Evolutionary conservation across 2,329 filamentous ascomycete genomes (phyloP), one percentile per base, ranked within the genome.

Genomic region (Monilinia polystroma): DNA sequence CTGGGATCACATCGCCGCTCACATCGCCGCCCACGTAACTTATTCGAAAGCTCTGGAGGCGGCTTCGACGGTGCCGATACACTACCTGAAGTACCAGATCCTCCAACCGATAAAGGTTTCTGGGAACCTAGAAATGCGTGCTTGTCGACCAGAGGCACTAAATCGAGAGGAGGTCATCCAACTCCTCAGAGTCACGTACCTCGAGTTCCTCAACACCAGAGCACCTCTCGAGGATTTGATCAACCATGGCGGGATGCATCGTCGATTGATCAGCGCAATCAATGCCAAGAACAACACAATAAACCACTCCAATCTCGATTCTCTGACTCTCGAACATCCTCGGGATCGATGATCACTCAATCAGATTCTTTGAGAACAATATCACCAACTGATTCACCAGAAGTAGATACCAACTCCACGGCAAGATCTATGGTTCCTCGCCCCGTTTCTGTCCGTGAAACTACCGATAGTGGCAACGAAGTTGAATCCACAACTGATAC

Each of bases 381-480:
- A 23, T 18, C 57, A 51, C 16, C 29, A 38, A 23, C 45, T 7
- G 45, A 49, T 49, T 49, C 45, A 10, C 45, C 45, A 49, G 45
- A n/a, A n/a, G 41, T 5, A 16, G 29, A 47, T 35, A 32, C 57
- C 11, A 11, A 49, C 20, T 51, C 58, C n/a, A 38, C 45, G 47
- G 45, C 29, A 12, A 10, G 18, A 26, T 62, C 58, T 6, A 26
- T 51, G 45, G n/a, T 35, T 16, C 45, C 45, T 26, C 32, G 18
- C 5, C 45, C 58, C 16, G 58, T n/a, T 8, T 62, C 45, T 38
- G 5, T 51, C 26, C 58, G 35, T 12, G 58, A 62, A 11, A 51
- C 58, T 16, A 62, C 58, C 10, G 58, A 62, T 2, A 62, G 58
- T 62, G 58, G 45, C 12, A 62, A 62, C n/a, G 58, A 62, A 51